These are phyloP conservation scores for Coemansia sp. DNA, from an alignment of 192 early-diverging fungal species.

Conservation along the genomic window DNA sequence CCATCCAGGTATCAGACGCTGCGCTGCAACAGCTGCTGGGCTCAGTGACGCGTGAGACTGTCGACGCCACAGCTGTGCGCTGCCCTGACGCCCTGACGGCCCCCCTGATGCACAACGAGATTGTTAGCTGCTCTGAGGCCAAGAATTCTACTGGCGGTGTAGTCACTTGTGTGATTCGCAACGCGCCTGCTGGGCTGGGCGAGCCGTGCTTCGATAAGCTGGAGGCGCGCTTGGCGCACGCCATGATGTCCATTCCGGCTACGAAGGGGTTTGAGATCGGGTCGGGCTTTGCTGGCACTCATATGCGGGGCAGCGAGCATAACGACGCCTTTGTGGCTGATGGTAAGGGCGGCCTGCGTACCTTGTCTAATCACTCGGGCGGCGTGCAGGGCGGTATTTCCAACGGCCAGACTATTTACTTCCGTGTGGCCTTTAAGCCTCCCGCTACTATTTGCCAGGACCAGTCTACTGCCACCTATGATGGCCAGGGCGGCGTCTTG, in stretches of 20 bases:
- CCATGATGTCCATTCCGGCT: slow-evolving; percentile 98
- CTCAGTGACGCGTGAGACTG: slow-evolving; percentile 67
- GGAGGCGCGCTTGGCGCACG: slow-evolving; percentile 94
- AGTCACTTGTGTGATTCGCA: slow-evolving; percentile 95
- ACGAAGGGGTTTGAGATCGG: slow-evolving; percentile 99
- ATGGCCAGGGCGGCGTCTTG: slow-evolving; percentile 77
- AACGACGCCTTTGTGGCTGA: slow-evolving; percentile 88
- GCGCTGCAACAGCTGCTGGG: slow-evolving; percentile 70
- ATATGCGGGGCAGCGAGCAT: slow-evolving; percentile 84
- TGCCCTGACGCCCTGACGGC: slow-evolving; percentile 82
- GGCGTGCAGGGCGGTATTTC: slow-evolving; percentile 98
- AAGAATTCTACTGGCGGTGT: slow-evolving; percentile 95
- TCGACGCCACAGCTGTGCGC: slow-evolving; percentile 85
- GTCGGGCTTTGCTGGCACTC: slow-evolving; percentile 87
- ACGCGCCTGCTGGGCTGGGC: slow-evolving; percentile 87
- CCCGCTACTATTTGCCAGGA: slow-evolving; percentile 93
- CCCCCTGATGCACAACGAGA: slow-evolving; percentile 82
- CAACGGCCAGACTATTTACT: slow-evolving; percentile 96
- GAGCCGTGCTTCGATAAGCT: slow-evolving; percentile 99
- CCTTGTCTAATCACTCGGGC: slow-evolving; percentile 91
- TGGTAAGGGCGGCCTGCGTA: slow-evolving; percentile 65
- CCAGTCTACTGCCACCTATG: slow-evolving; percentile 87
- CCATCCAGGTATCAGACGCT: slow-evolving; percentile 66
- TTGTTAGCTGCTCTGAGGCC: slow-evolving; percentile 74
- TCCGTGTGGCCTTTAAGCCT: slow-evolving; percentile 97